These are phyloP conservation scores for Liquidambar formosana DNA, from an alignment of 164 flowering plant genomes.

Conservation along the genomic window DNA sequence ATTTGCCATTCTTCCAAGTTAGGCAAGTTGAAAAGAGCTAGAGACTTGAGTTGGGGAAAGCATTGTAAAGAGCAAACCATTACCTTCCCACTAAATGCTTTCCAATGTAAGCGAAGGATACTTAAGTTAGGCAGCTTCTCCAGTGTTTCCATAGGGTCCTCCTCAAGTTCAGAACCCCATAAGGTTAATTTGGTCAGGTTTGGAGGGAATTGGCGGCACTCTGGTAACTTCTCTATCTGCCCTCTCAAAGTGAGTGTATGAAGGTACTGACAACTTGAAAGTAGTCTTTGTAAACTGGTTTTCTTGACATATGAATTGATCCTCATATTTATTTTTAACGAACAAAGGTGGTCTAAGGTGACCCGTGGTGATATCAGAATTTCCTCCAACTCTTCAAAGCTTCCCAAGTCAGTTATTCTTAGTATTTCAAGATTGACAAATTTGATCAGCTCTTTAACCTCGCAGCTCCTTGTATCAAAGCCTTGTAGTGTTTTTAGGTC, in stretches of 20 bases:
- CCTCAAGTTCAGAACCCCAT: not conserved
- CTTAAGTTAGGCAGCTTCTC: constrained; percentile 23
- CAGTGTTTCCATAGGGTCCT: constrained; percentile 23
- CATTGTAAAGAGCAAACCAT: constrained; percentile 24
- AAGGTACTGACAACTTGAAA: constrained; percentile 8
- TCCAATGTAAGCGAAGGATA: not conserved
- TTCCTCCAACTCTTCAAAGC: not conserved
- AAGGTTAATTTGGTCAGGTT: constrained; percentile 17
- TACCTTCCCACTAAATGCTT: constrained; percentile 8
- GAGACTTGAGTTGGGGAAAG: constrained; percentile 24
- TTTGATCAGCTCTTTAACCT: constrained; percentile 4
- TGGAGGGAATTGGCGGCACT: constrained; percentile 9
- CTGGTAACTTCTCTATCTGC: constrained; percentile 8
- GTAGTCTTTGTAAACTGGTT: not conserved
- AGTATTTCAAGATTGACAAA: constrained; percentile 13
- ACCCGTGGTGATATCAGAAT: not conserved
- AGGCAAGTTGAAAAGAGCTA: not conserved
- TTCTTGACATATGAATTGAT: no score
- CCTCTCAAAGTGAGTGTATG: constrained; percentile 9
- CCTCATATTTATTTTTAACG: not conserved
- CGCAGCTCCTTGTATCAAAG: not conserved
- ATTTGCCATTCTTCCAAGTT: constrained; percentile 23
- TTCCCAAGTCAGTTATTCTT: not conserved
- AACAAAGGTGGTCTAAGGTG: not conserved
- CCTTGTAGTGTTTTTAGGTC: constrained; percentile 21